These are phyloP conservation scores for Cryptosporidium meleagridis DNA, from an alignment of 169 alveolate genomes.

Conservation along the genomic window DNA sequence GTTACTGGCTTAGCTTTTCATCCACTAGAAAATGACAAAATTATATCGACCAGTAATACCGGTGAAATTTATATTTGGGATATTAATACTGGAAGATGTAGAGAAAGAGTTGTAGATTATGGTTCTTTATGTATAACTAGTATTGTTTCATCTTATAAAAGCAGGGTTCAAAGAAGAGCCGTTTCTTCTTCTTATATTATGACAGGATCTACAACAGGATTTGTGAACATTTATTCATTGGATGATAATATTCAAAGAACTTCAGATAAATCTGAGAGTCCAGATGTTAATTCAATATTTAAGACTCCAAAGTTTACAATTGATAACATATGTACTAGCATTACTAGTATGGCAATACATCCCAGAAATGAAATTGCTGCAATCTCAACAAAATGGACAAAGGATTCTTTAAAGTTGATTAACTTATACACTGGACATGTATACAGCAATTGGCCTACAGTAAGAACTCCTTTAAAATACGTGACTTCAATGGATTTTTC, in stretches of 20 bases:
- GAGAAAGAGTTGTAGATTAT: conserved; percentile 45
- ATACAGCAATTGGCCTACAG: conserved; percentile 69
- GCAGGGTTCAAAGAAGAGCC: neutral
- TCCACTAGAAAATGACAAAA: conserved; percentile 25
- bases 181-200: conserved; percentile 19
- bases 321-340: conserved; percentile 49
- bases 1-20: conserved; percentile 58
- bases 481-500: conserved; percentile 65
- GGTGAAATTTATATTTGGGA: conserved; percentile 70
- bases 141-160: conserved; percentile 19
- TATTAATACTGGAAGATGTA: conserved; percentile 70
- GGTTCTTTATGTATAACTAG: conserved; percentile 52
- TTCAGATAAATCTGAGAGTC: neutral
- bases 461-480: conserved; percentile 70
- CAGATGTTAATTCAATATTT: neutral
- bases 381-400: conserved; percentile 59
- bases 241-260: neutral
- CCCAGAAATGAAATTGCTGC: conserved; percentile 68
- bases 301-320: conserved; percentile 22
- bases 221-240: conserved; percentile 30
- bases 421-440: conserved; percentile 49
- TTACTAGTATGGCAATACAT: conserved; percentile 69
- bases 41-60: conserved; percentile 35
- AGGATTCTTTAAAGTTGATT: conserved; percentile 61
- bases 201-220: conserved; percentile 71